These are phyloP conservation scores for Penicillium hesseltinei DNA, from an alignment of 2,329 filamentous ascomycete genomes.

Conservation along the genomic window DNA sequence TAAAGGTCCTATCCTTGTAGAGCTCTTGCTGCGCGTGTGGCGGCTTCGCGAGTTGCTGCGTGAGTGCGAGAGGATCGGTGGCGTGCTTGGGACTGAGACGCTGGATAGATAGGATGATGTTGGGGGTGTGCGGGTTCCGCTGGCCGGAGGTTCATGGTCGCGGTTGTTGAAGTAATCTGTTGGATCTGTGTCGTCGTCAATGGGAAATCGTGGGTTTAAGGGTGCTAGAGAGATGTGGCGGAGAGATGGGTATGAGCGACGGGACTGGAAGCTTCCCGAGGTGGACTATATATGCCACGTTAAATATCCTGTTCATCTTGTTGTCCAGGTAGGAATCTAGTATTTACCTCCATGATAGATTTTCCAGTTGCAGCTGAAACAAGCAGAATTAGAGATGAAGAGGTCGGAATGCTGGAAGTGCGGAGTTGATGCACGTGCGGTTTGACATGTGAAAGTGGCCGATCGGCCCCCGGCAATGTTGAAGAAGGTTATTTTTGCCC, in stretches of 20 bases:
- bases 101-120: constrained; percentile 43
- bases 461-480: constrained; percentile 8
- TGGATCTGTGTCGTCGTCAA: constrained; percentile 47
- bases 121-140: constrained; percentile 33
- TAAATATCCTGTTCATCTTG: not conserved
- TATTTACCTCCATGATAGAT: constrained; percentile 27
- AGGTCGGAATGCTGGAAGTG: constrained; percentile 16
- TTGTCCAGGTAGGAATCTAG: not conserved
- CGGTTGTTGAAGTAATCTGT: constrained; percentile 33
- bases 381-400: constrained; percentile 8
- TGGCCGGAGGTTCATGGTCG: constrained; percentile 23
- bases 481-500: not conserved
- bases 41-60: constrained; percentile 39
- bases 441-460: constrained; percentile 26
- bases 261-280: constrained; percentile 37
- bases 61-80: constrained; percentile 45
- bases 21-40: constrained; percentile 36
- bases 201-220: constrained; percentile 54
- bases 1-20: constrained; percentile 27
- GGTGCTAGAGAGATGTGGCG: constrained; percentile 61
- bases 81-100: constrained; percentile 43
- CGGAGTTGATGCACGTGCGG: constrained; percentile 24
- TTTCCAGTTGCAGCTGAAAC: constrained; percentile 2
- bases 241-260: constrained; percentile 60
- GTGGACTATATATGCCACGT: constrained; percentile 20